A percentile compares a stretch with the other conserved stretches of the same genome.
These are phyloP conservation scores for Chaetomium sp. DNA, from an alignment of 2,329 filamentous ascomycete species.

Conservation along the genomic window DNA sequence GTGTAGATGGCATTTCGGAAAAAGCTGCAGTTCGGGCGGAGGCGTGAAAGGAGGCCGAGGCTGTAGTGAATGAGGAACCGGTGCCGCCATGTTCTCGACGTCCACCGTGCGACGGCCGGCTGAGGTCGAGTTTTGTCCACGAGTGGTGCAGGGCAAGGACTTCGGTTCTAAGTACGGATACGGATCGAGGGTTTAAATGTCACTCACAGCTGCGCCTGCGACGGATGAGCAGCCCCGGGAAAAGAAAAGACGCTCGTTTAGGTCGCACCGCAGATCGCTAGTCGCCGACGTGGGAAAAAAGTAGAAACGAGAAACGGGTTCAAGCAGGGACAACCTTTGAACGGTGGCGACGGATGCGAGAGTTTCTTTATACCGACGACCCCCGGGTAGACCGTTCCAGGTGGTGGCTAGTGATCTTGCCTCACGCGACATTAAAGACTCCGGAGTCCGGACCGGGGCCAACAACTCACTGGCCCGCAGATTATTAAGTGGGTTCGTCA, in stretches of 20 bases:
- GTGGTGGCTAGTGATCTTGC: not conserved
- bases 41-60: constrained; percentile 34
- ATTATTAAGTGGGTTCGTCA: constrained; percentile 14
- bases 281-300: no score
- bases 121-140: no score
- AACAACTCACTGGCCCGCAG: not conserved
- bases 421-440: not conserved
- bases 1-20: constrained; percentile 24
- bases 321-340: no score
- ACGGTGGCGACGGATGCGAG: not conserved
- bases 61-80: constrained; percentile 27
- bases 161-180: no score
- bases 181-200: no score
- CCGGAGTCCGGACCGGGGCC: not conserved
- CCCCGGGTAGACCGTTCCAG: not conserved
- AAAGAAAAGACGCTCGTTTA: no score
- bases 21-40: constrained; percentile 33
- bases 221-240: no score
- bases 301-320: no score
- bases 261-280: no score
- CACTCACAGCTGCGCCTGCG: no score
- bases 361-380: constrained; percentile 12
- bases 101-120: no score
- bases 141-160: no score
- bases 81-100: constrained; percentile 21